Percentiles rank a stretch among this genome's conserved stretches.
Conservation (phyloP, 2,329 filamentous ascomycete genomes). For the Aulographum hederae region DNA sequence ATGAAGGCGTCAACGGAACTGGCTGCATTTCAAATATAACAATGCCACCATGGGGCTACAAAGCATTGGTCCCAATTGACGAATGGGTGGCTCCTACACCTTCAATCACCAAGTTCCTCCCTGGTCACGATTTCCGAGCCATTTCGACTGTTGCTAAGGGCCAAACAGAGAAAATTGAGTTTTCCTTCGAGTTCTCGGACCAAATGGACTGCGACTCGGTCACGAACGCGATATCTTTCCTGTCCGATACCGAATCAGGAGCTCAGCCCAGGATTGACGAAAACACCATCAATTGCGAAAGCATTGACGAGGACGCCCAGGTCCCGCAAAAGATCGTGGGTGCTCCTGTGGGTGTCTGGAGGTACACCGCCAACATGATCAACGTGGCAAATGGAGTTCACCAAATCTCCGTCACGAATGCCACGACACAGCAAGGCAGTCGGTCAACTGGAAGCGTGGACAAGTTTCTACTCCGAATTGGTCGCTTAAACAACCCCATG, state of each 20-base stretch:
- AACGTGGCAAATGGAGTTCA: constrained; percentile 44
- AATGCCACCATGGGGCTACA: constrained; percentile 38
- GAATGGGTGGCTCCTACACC: constrained; percentile 33
- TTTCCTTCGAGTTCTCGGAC: constrained; percentile 40
- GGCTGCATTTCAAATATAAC: constrained; percentile 37
- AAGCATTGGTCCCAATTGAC: constrained; percentile 37
- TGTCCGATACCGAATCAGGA: constrained; percentile 32
- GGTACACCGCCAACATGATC: constrained; percentile 31
- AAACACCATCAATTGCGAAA: constrained; percentile 25
- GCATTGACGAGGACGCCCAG: constrained; percentile 9
- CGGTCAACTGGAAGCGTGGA: constrained; percentile 32
- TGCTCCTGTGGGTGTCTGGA: constrained; percentile 19
- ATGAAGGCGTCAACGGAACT: constrained; percentile 16
- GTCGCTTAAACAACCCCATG: constrained; percentile 38
- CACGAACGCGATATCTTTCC: constrained; percentile 29
- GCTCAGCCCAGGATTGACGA: constrained; percentile 24
- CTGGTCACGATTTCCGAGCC: constrained; percentile 41
- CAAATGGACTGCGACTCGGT: constrained; percentile 43
- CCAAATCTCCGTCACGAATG: constrained; percentile 36
- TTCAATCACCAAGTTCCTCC: constrained; percentile 39
- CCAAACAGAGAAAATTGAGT: constrained; percentile 23
- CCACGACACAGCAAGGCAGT: constrained; percentile 22
- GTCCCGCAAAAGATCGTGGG: no score
- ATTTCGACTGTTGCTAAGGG: constrained; percentile 25
- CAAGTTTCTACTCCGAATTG: constrained; percentile 42